phyloP scores from a whole-genome alignment of 352 stramenopile genomes.

The Phytophthora rubi region DNA sequence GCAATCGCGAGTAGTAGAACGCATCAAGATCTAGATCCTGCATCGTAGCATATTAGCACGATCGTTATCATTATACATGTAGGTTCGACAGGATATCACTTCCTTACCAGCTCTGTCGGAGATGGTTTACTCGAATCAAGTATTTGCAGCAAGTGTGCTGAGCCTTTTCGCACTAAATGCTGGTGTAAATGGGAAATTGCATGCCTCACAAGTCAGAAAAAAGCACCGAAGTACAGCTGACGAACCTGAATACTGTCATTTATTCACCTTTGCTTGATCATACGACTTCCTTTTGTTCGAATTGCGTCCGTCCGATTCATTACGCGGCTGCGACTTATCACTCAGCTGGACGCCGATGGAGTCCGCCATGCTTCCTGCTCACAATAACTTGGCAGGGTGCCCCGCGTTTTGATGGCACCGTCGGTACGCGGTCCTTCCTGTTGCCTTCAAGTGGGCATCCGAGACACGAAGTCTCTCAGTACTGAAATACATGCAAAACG shows the following conservation, averaged over 20 bases:
- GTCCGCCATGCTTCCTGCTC: constrained; percentile 15
- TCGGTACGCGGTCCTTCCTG: constrained; percentile 6
- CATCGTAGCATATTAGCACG: neutral
- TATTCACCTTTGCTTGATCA: constrained; percentile 33
- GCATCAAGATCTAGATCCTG: constrained; percentile 65
- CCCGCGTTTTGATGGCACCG: constrained; percentile 10
- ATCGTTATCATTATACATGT: neutral
- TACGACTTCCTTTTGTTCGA: constrained; percentile 15
- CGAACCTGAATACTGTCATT: neutral
- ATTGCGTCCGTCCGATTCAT: constrained; percentile 5
- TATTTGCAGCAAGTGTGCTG: constrained; percentile 31
- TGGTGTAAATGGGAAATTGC: neutral
- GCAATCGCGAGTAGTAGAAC: constrained; percentile 62
- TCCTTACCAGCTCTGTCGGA: constrained; percentile 25
- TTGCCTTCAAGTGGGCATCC: constrained; percentile 17
- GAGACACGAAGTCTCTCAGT: neutral
- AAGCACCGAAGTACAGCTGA: neutral
- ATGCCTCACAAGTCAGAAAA: constrained; percentile 4
- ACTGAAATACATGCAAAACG: constrained; percentile 12
- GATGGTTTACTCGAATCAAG: constrained; percentile 23
- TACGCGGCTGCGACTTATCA: constrained; percentile 10
- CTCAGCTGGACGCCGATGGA: constrained; percentile 1
- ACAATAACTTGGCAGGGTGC: constrained; percentile 1
- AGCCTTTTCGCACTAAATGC: constrained; percentile 36
- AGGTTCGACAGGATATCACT: neutral